Evolutionary conservation across 129 eudicot genomes (phyloP).

Genomic region (Logfia minima): DNA sequence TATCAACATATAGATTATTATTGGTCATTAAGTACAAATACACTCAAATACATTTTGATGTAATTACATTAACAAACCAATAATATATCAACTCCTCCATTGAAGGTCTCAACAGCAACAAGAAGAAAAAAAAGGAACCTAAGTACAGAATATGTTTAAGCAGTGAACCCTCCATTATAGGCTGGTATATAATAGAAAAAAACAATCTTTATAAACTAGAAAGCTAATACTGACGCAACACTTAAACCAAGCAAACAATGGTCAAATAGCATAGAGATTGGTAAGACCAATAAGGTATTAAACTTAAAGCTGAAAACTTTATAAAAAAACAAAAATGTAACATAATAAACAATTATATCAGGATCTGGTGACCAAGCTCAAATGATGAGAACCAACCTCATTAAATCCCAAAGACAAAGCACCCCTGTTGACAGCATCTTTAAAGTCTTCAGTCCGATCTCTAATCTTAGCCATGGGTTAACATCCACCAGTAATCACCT

Average conservation of each 20-base stretch:
- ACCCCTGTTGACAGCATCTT: slow-evolving; percentile 80
- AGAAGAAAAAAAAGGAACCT: too few species aligned
- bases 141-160: too few species aligned
- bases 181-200: too few species aligned
- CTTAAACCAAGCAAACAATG: slow-evolving; percentile 14
- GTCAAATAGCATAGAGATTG: neutral
- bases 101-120: too few species aligned
- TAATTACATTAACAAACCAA: neutral
- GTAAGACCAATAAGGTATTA: neutral
- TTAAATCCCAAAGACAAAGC: slow-evolving; percentile 70
- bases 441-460: slow-evolving; percentile 91
- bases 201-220: too few species aligned
- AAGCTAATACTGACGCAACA: neutral
- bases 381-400: slow-evolving; percentile 52
- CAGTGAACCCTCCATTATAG: too few species aligned
- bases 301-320: neutral
- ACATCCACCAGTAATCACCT: slow-evolving; percentile 25
- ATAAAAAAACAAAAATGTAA: neutral
- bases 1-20: too few species aligned
- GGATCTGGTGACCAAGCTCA: neutral
- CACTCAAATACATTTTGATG: neutral
- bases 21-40: neutral
- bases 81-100: neutral
- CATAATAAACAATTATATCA: neutral
- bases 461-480: slow-evolving; percentile 70